These are phyloP conservation scores for Prillingera fragicola DNA, from an alignment of 1,284 basidiomycete species.

Conservation along the genomic window DNA sequence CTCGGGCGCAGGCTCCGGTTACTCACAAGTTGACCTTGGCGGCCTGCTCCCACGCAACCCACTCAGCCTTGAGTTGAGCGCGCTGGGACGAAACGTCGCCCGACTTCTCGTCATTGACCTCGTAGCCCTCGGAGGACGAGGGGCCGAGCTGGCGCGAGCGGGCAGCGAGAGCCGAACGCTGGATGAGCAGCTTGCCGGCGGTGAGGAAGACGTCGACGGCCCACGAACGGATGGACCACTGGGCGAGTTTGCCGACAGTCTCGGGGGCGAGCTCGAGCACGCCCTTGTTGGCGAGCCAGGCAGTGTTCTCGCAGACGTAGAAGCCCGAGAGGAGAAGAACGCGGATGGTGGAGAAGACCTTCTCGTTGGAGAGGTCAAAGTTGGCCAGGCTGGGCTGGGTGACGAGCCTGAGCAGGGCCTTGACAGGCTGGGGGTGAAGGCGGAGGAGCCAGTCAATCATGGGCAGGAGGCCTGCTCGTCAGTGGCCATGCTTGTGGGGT, in stretches of 20 bases:
- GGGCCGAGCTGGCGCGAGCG: conserved; percentile 21
- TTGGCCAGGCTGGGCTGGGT: conserved; percentile 13
- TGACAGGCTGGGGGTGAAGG: conserved; percentile 33
- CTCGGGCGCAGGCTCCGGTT: not conserved
- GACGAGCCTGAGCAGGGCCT: conserved; percentile 20
- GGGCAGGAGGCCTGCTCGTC: conserved; percentile 36
- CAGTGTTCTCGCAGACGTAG: conserved; percentile 44
- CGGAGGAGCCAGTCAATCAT: conserved; percentile 35
- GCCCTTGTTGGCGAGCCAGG: conserved; percentile 40
- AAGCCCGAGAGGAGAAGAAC: conserved; percentile 34
- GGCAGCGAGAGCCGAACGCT: conserved; percentile 10
- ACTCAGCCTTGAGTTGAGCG: conserved; percentile 26
- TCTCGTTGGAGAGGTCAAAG: conserved; percentile 17
- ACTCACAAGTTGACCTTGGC: conserved; percentile 35
- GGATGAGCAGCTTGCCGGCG: conserved; percentile 27
- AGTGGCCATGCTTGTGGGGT: too few species aligned
- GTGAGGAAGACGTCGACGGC: conserved; percentile 41
- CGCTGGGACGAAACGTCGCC: conserved; percentile 2
- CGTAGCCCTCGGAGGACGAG: conserved; percentile 33
- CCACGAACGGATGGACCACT: conserved; percentile 33
- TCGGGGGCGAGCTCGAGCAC: conserved; percentile 31
- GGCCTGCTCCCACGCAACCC: conserved; percentile 29
- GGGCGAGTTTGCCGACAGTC: not conserved
- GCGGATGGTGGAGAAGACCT: conserved; percentile 37
- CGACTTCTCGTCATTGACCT: conserved; percentile 25